phyloP scores from a whole-genome alignment of 805 yeast species.

The Candida pini region DNA sequence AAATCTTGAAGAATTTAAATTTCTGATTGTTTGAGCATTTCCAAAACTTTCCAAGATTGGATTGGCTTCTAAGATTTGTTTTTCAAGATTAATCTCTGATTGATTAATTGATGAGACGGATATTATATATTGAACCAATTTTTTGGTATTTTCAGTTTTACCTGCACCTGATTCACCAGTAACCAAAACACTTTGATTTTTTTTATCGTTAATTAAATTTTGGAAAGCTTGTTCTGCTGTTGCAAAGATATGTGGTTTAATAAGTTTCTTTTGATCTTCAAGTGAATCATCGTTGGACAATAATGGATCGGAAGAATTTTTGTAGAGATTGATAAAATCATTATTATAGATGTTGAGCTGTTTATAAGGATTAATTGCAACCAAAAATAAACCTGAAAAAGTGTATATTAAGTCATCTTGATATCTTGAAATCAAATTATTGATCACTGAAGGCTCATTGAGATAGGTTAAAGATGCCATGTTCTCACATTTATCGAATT shows the following conservation, averaged over 20 bases:
- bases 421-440: slow-evolving; percentile 76
- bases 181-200: slow-evolving; percentile 88
- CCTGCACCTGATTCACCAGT: slow-evolving; percentile 99
- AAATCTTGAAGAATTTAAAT: slow-evolving; percentile 91
- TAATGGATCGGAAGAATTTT: slow-evolving; percentile 9
- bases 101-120: slow-evolving; percentile 62
- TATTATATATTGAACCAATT: slow-evolving; percentile 86
- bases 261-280: slow-evolving; percentile 4
- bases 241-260: slow-evolving; percentile 85
- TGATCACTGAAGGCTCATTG: slow-evolving; percentile 92
- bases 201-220: slow-evolving; percentile 58
- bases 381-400: slow-evolving; percentile 90
- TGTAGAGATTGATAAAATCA: slow-evolving; percentile 48
- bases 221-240: slow-evolving; percentile 83
- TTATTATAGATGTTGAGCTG: slow-evolving; percentile 63
- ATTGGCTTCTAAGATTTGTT: slow-evolving; percentile 84
- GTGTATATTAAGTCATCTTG: slow-evolving; percentile 79
- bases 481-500: slow-evolving; percentile 86
- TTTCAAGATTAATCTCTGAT: slow-evolving; percentile 54
- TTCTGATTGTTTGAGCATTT: slow-evolving; percentile 91
- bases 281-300: slow-evolving; percentile 17
- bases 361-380: slow-evolving; percentile 91
- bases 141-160: slow-evolving; percentile 95
- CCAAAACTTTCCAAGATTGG: slow-evolving; percentile 96
- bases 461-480: slow-evolving; percentile 94